Percentiles rank a stretch among this genome's conserved stretches.
Evolutionary conservation across 2,329 filamentous ascomycete species (phyloP).

Genomic region (Aspergillus awamori): DNA sequence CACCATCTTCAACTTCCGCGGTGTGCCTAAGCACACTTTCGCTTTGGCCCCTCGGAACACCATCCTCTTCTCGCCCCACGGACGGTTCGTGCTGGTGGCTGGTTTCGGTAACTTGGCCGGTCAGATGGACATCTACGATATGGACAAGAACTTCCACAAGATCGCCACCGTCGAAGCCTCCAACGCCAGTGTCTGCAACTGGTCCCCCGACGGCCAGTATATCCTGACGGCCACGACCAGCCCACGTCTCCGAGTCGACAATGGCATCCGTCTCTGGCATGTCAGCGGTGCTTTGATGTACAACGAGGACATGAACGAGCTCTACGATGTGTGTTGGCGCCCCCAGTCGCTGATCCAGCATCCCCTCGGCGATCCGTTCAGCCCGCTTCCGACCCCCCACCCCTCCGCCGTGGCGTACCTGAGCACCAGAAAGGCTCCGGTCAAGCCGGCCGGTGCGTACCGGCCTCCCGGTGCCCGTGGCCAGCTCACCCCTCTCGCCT

Average conservation of each 20-base stretch:
- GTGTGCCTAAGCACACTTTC: constrained; percentile 80
- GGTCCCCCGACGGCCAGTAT: constrained; percentile 94
- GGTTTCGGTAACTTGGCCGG: constrained; percentile 97
- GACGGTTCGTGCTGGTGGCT: constrained; percentile 88
- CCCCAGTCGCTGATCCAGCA: constrained; percentile 68
- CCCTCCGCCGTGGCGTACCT: constrained; percentile 80
- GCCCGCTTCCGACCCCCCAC: constrained; percentile 75
- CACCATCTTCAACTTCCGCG: constrained; percentile 93
- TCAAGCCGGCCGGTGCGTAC: constrained; percentile 96
- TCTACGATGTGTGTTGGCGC: constrained; percentile 89
- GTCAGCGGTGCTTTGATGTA: constrained; percentile 88
- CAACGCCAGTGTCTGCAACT: constrained; percentile 94
- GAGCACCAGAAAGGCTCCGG: constrained; percentile 86
- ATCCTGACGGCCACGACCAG: constrained; percentile 98
- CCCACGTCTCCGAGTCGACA: constrained; percentile 91
- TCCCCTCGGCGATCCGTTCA: constrained; percentile 70
- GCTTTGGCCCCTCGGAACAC: constrained; percentile 89
- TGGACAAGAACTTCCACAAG: constrained; percentile 92
- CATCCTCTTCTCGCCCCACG: constrained; percentile 89
- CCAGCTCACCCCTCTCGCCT: constrained; percentile 83
- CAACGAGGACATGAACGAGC: constrained; percentile 89
- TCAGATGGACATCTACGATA: constrained; percentile 96
- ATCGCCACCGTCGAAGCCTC: constrained; percentile 91
- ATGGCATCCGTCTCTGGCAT: constrained; percentile 94
- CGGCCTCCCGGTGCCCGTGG: constrained; percentile 92